phyloP scores from a whole-genome alignment of 352 stramenopile species.

The Saprolegnia parasitica region DNA sequence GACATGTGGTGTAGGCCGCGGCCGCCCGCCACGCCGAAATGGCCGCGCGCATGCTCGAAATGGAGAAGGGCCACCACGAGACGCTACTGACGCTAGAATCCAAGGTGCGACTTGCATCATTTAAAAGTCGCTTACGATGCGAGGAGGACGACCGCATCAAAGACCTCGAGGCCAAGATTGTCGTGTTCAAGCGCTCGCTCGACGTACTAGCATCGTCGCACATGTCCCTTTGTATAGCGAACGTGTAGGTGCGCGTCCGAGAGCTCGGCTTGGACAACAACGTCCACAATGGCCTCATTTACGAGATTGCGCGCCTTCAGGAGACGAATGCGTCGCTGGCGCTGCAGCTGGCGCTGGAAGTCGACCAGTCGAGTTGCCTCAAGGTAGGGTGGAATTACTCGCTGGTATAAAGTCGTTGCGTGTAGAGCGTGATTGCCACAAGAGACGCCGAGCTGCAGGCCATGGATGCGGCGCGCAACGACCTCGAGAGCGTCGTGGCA shows the following conservation, averaged over 20 bases:
- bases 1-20: constrained; percentile 3
- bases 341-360: constrained; percentile 56
- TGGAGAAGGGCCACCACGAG: constrained; percentile 38
- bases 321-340: constrained; percentile 57
- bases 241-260: constrained; percentile 40
- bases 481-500: neutral
- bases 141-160: constrained; percentile 36
- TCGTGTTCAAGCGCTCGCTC: constrained; percentile 64
- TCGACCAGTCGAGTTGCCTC: constrained; percentile 4
- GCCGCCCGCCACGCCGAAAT: constrained; percentile 52
- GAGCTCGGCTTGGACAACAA: constrained; percentile 60
- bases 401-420: neutral
- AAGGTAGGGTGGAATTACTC: neutral
- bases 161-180: constrained; percentile 48
- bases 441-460: constrained; percentile 3
- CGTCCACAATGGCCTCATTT: constrained; percentile 67
- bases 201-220: constrained; percentile 34
- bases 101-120: constrained; percentile 8
- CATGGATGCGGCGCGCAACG: neutral
- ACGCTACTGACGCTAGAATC: constrained; percentile 32
- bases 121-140: neutral
- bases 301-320: constrained; percentile 68
- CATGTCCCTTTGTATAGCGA: neutral
- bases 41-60: constrained; percentile 36
- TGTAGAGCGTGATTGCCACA: constrained; percentile 1